phyloP scores from a whole-genome alignment of 2,329 filamentous ascomycete species.

The Bipolaris gigantea region DNA sequence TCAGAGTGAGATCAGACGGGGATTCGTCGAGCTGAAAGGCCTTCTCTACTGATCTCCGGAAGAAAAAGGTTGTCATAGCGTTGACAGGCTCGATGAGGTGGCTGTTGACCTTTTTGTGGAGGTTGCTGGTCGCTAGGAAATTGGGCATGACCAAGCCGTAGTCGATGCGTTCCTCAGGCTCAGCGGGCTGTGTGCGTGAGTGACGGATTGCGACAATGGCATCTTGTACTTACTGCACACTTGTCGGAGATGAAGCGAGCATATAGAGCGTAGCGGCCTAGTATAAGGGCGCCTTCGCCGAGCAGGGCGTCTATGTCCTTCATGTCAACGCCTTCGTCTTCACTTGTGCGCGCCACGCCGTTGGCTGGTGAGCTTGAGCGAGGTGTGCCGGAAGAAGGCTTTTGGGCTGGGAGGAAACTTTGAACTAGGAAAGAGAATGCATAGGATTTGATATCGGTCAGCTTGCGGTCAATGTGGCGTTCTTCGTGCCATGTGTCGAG shows the following conservation, averaged over 20 bases:
- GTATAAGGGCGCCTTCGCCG: constrained; percentile 87
- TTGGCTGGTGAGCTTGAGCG: constrained; percentile 75
- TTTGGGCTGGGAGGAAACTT: constrained; percentile 79
- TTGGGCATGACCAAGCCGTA: constrained; percentile 66
- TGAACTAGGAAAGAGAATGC: constrained; percentile 96
- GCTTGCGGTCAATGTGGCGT: constrained; percentile 75
- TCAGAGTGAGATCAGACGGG: constrained; percentile 77
- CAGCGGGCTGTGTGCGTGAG: constrained; percentile 31
- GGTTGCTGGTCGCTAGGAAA: constrained; percentile 75
- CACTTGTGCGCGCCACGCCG: constrained; percentile 62
- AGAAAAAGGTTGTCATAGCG: constrained; percentile 92
- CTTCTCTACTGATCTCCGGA: constrained; percentile 93
- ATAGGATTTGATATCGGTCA: constrained; percentile 96
- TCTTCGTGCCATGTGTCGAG: constrained; percentile 96
- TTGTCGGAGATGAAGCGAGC: constrained; percentile 85
- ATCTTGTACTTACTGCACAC: constrained; percentile 65
- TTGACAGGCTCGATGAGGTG: constrained; percentile 83
- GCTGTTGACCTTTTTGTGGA: constrained; percentile 75
- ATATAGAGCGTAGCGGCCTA: constrained; percentile 91
- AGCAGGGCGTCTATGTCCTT: constrained; percentile 89
- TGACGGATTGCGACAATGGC: constrained; percentile 1
- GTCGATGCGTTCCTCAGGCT: constrained; percentile 58
- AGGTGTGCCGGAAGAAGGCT: constrained; percentile 62
- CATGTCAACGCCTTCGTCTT: constrained; percentile 95
- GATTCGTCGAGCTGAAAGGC: constrained; percentile 95